phyloP scores from a whole-genome alignment of 73 alveolate species.

The Paramecium sonneborni region DNA sequence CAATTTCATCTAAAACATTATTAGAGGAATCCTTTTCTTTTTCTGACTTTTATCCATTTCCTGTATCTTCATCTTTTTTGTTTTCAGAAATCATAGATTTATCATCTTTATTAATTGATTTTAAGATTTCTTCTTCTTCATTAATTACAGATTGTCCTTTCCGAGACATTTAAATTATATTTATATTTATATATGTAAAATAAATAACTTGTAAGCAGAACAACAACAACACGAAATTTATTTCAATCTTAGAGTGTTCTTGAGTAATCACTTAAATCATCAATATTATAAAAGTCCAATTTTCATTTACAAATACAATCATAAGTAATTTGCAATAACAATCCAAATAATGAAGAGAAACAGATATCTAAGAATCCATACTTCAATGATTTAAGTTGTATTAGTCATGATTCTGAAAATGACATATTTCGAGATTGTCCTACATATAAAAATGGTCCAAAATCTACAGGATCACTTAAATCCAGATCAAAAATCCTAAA shows the following conservation, averaged over 20 bases:
- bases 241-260: not conserved
- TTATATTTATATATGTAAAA: not conserved
- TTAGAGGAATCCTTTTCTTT: not conserved
- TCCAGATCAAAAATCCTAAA: conserved; percentile 32
- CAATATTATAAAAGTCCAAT: not conserved
- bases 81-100: not conserved
- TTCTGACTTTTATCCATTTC: not conserved
- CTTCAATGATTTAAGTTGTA: not conserved
- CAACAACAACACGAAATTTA: not conserved
- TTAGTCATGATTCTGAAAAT: conserved; percentile 45
- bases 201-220: conserved; percentile 4
- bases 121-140: not conserved
- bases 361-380: not conserved
- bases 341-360: not conserved
- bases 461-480: not conserved
- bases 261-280: not conserved
- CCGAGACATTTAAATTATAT: not conserved
- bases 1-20: conserved; percentile 34
- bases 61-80: not conserved
- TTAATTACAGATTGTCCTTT: not conserved
- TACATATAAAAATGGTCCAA: not conserved
- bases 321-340: not conserved
- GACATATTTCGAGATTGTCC: conserved; percentile 10
- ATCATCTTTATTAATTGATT: not conserved
- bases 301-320: not conserved